phyloP scores from a whole-genome alignment of 108 stramenopile species.

The Cyclotella baltica region DNA sequence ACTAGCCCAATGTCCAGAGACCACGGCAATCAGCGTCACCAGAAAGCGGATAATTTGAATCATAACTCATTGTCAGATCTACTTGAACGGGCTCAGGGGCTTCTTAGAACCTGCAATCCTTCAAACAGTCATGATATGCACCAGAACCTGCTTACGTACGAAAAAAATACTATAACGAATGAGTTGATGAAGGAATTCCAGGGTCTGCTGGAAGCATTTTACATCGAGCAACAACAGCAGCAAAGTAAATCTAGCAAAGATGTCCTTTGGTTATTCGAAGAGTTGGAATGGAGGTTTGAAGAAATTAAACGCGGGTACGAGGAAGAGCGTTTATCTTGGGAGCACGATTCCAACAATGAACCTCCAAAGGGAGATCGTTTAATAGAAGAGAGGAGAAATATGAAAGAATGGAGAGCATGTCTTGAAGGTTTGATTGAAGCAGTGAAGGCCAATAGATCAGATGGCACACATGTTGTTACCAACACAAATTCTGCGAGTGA shows the following conservation, averaged over 20 bases:
- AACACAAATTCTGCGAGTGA: neutral
- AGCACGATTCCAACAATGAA: neutral
- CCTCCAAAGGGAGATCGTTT: neutral
- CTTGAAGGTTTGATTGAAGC: constrained; percentile 24
- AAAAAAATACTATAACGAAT: neutral
- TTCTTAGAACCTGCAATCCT: neutral
- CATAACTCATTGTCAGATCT: neutral
- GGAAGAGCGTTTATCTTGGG: neutral
- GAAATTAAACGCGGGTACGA: constrained; percentile 30
- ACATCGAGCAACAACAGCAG: constrained; percentile 28
- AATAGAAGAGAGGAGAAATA: neutral
- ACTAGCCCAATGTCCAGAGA: too few relatives aligned
- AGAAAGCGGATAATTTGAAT: too few relatives aligned
- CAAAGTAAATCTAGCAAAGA: constrained; percentile 16
- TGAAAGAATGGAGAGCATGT: constrained; percentile 30
- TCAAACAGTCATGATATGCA: neutral
- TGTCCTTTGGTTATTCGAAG: constrained; percentile 38
- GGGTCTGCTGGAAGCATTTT: constrained; percentile 30
- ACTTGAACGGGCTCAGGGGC: neutral
- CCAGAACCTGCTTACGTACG: neutral
- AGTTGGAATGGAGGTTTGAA: constrained; percentile 46
- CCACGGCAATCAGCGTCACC: neutral
- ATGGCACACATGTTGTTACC: neutral
- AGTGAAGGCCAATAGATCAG: neutral
- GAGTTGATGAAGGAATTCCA: constrained; percentile 39